Evolutionary conservation across 805 yeast species (phyloP), one percentile per base, ranked within the genome.

Genomic region (Teunomyces stri): DNA sequence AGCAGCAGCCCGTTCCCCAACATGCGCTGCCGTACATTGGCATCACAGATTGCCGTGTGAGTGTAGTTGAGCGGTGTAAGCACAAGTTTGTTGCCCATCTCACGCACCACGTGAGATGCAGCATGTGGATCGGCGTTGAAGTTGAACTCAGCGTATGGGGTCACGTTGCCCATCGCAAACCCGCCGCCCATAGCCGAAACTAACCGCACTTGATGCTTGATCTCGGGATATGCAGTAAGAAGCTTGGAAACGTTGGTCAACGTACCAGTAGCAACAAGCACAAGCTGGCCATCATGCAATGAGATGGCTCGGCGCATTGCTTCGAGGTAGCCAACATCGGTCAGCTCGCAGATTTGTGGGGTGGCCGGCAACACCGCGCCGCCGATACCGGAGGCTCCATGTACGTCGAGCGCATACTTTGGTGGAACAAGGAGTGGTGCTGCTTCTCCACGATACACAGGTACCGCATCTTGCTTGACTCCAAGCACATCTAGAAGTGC

Each of bases 181-280:
- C 77, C 79, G 2, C 95, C 96, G 11, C 96, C 96, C 95, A 89
- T 88, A 16, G 87, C 75, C 10, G 87, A 72, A 13, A 89, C 62
- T 44, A 66, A 75, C 44, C 74, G 74, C 44, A 89, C 70, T 44
- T 75, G 70, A 1, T 62, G 38, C 47, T 68, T 75, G 12, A 79
- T 56, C 16, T 79, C 78, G 0, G 96, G 95, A 54, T 78, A 75
- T 37, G 65, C 65, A 21, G 61, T 53, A 31, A 86, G 71, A 34
- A 89, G 67, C 2, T 72, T 60, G 0, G 90, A 84, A 12, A 87
- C 61, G 57, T 89, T 85, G 4, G 96, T 89, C 55, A 86, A 66
- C 0, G 96, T 80, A 0, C 96, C 96, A 0, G 90, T 82, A 6
- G 90, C 87, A 0, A 85, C 81, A 1, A 89, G 60, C 29, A 84